Percentiles rank a stretch among this genome's conserved stretches.
Evolutionary conservation across 345 rosid species (phyloP).

Genomic region (Clarkia xantiana): DNA sequence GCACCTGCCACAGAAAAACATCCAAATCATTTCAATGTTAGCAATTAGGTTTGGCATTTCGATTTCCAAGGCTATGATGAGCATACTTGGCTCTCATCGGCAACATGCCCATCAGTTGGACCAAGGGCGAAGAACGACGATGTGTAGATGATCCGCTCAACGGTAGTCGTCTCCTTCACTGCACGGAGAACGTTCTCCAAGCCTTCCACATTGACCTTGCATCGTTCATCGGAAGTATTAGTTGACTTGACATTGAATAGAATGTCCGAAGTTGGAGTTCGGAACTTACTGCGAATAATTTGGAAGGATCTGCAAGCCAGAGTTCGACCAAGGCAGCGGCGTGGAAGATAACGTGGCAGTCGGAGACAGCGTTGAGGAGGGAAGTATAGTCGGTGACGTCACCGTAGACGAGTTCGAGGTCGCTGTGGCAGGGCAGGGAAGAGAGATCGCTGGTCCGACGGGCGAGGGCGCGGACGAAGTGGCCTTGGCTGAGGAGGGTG

Average conservation of each 20-base stretch:
- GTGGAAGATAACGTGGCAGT: constrained; percentile 68
- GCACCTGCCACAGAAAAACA: constrained; percentile 23
- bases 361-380: constrained; percentile 46
- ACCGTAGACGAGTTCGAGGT: constrained; percentile 52
- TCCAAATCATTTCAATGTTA: no score
- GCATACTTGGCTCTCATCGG: constrained; percentile 57
- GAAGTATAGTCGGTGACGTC: constrained; percentile 65
- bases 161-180: constrained; percentile 30
- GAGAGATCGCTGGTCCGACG: constrained; percentile 74
- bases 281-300: constrained; percentile 44
- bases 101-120: constrained; percentile 61
- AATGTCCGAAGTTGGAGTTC: not conserved
- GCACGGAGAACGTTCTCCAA: constrained; percentile 60
- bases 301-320: constrained; percentile 79
- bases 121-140: constrained; percentile 91
- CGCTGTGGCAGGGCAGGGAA: constrained; percentile 24
- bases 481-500: constrained; percentile 43
- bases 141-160: constrained; percentile 60
- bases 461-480: constrained; percentile 63
- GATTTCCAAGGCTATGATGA: not conserved
- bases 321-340: constrained; percentile 81
- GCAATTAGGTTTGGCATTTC: no score
- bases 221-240: no score
- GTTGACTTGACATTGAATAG: no score
- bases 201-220: constrained; percentile 75